These are phyloP conservation scores for Ganoderma meredithae DNA, from an alignment of 1,284 basidiomycete species.

Conservation along the genomic window DNA sequence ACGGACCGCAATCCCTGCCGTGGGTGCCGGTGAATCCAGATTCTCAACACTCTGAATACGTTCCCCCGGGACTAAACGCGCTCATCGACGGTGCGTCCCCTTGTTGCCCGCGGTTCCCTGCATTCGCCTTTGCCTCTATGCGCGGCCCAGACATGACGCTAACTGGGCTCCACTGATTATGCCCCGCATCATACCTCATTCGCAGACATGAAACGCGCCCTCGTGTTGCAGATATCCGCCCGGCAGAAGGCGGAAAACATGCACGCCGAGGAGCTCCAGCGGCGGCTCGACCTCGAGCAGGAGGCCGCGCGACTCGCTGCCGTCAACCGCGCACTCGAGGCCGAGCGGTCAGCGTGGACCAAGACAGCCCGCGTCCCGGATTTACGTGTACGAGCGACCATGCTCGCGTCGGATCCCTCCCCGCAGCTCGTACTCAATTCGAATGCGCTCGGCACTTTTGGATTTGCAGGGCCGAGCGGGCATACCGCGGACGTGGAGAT, in stretches of 20 bases:
- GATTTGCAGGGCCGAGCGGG: not conserved
- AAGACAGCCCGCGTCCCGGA: too few relatives aligned
- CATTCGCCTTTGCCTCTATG: not conserved
- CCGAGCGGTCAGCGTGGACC: slow-evolving; percentile 32
- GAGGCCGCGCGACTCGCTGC: slow-evolving; percentile 30
- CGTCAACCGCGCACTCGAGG: slow-evolving; percentile 33
- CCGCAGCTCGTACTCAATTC: slow-evolving; percentile 1
- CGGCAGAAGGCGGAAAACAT: slow-evolving; percentile 43
- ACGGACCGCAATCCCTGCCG: slow-evolving; percentile 43
- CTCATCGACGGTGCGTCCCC: slow-evolving; percentile 44
- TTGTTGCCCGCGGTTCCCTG: not conserved
- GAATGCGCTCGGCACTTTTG: not conserved
- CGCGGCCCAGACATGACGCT: not conserved
- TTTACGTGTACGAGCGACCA: slow-evolving; percentile 22
- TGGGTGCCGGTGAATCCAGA: slow-evolving; percentile 36
- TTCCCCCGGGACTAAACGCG: slow-evolving; percentile 44
- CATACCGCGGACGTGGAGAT: slow-evolving; percentile 8
- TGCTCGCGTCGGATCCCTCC: slow-evolving; percentile 20
- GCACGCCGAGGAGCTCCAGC: slow-evolving; percentile 33
- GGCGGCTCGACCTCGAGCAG: slow-evolving; percentile 33
- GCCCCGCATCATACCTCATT: not conserved
- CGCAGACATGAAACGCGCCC: slow-evolving; percentile 46
- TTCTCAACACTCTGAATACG: slow-evolving; percentile 35
- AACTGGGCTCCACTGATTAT: not conserved
- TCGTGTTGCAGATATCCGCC: slow-evolving; percentile 40